Base-by-base conservation (phyloP, 345 rosid genomes). In the Garcia nutans region DNA sequence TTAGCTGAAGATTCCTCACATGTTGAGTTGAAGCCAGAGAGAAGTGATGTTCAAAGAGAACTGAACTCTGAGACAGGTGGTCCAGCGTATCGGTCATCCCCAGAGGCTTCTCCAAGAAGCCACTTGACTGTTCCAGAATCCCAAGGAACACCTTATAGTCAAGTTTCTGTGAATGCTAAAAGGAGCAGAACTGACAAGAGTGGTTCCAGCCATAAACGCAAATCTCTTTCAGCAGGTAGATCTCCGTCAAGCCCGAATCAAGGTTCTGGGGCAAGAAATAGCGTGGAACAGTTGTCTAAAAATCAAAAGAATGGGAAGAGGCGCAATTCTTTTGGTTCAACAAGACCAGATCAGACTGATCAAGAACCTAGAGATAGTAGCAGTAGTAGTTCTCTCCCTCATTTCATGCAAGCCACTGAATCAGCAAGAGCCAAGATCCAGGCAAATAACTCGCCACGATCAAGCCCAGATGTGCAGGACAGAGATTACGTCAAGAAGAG, bases 361-460 rank as follows among this genome's bases (percentile, higher is more conserved):
- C 92, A 88, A 86, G 98, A 92, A 76, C 87, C 92, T 58, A 84
- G 91, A 78, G 97, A 88, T 63, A 86, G 89, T 72, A 85, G 86
- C 68, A 89, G 89, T 82, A 91, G 86, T 80, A 87, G 74, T 83
- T 85, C 97, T 69, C 62, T 93, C 74, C 99, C 98, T n/a, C 93
- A 77, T 65, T 96, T 96, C 91, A 96, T 96, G 99, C 98, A 88
- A 84, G 97, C 87, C 64, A 93, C 99, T 13, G 86, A 93, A 84
- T 96, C 99, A 28, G 99, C 97, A 13, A 91, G 82, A 86, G 97
- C 97, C 37, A 96, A 96, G 90, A 59, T 93, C 72, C 83, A 85
- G 61, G 88, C 92, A 20, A 92, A 84, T 74, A 96, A 77, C 85
- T 92, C 97, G 5, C 99, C 99, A 23, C 88, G 97, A 78, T 93